phyloP scores from a whole-genome alignment of 2,329 filamentous ascomycete species.

The Trichophyton rubrum region DNA sequence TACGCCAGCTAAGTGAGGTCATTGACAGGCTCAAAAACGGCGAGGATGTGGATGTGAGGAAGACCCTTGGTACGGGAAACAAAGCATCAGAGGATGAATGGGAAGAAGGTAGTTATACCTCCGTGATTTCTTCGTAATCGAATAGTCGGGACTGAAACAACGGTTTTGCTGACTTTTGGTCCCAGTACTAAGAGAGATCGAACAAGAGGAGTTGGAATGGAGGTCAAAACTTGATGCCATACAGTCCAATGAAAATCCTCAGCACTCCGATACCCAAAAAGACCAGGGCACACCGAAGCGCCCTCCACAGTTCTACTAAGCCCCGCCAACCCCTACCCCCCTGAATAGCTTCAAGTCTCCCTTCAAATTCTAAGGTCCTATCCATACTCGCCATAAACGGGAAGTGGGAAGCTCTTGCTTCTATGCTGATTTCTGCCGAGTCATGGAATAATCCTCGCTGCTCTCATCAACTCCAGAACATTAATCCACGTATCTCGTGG shows the following conservation, averaged over 20 bases:
- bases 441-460: constrained; percentile 11
- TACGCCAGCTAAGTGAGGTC: constrained; percentile 58
- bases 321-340: background rate
- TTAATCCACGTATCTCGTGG: constrained; percentile 8
- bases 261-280: background rate
- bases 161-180: background rate
- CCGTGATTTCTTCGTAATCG: background rate
- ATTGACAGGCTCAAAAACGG: constrained; percentile 36
- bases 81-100: constrained; percentile 65
- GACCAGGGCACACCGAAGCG: background rate
- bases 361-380: background rate
- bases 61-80: constrained; percentile 65
- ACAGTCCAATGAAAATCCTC: background rate
- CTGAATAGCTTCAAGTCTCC: background rate
- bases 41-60: constrained; percentile 69
- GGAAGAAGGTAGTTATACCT: constrained; percentile 56
- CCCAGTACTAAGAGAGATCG: constrained; percentile 22
- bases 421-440: background rate
- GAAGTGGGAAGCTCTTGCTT: too few relatives aligned
- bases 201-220: constrained; percentile 30
- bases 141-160: background rate
- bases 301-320: background rate
- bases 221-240: constrained; percentile 11
- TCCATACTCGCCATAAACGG: background rate
- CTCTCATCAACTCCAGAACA: constrained; percentile 10